A percentile compares a stretch with the other conserved stretches of the same genome.
phyloP scores from a whole-genome alignment of 257 asterid species.

The Solanum commersonii region DNA sequence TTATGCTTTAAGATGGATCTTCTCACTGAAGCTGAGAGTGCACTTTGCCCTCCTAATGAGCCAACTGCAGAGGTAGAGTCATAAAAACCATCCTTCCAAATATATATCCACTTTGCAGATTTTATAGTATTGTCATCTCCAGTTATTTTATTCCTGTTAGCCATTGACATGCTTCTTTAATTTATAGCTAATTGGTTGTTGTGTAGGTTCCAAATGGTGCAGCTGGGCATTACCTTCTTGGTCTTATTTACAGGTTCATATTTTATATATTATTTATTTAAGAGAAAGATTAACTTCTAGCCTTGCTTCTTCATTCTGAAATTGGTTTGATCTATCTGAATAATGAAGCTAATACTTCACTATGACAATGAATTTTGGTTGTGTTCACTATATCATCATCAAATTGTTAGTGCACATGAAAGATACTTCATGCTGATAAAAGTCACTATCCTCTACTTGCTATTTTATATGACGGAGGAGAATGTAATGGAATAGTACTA shows the following conservation, averaged over 20 bases:
- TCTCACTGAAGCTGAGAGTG: conserved; percentile 77
- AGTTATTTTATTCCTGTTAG: not conserved
- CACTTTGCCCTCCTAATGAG: conserved; percentile 57
- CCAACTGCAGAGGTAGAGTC: conserved; percentile 59
- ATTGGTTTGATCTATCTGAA: not conserved
- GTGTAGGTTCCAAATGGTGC: conserved; percentile 98
- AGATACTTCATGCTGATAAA: not conserved
- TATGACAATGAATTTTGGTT: not conserved
- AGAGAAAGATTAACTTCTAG: not conserved
- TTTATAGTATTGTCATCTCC: not conserved
- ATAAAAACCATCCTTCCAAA: not conserved
- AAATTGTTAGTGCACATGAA: not conserved
- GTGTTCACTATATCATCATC: not conserved
- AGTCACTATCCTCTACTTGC: not conserved
- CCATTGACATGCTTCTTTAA: not conserved
- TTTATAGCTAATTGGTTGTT: conserved; percentile 1
- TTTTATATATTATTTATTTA: not conserved
- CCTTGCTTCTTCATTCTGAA: not conserved
- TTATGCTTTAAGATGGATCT: conserved; percentile 97
- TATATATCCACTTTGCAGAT: not conserved
- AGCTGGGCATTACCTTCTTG: conserved; percentile 94
- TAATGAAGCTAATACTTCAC: not conserved
- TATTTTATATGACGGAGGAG: not conserved
- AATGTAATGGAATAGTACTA: not conserved
- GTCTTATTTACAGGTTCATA: conserved; percentile 80